Evolutionary conservation across 2,329 filamentous ascomycete genomes (phyloP).

Genomic region (Blastomyces silverae): DNA sequence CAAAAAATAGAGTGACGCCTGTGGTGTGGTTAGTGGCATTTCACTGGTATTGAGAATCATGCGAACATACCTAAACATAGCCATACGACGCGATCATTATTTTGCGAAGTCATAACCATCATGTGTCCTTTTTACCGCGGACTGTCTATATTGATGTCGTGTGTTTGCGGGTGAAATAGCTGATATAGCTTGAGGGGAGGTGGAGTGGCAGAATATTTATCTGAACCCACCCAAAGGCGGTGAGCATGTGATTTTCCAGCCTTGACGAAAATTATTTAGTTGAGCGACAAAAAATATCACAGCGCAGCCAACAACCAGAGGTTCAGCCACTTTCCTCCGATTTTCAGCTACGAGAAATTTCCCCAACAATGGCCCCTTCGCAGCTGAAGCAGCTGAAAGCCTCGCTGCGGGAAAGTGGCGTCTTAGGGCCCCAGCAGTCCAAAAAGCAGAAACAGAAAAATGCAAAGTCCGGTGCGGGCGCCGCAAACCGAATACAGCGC

Average conservation of each 20-base stretch:
- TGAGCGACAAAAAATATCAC: constrained; percentile 24
- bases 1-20: constrained; percentile 45
- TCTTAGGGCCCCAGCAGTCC: constrained; percentile 84
- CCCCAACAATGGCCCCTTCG: constrained; percentile 71
- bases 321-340: constrained; percentile 14
- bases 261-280: constrained; percentile 22
- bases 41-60: background rate
- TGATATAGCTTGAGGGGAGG: constrained; percentile 17
- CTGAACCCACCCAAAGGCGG: constrained; percentile 26
- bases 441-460: constrained; percentile 85
- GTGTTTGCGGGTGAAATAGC: background rate
- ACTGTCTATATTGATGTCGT: background rate
- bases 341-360: background rate
- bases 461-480: constrained; percentile 58
- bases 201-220: constrained; percentile 25
- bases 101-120: constrained; percentile 32
- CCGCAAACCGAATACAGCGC: constrained; percentile 69
- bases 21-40: constrained; percentile 14
- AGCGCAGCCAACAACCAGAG: constrained; percentile 18
- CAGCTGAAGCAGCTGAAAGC: constrained; percentile 94
- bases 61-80: constrained; percentile 32
- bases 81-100: constrained; percentile 36
- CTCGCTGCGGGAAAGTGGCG: constrained; percentile 79
- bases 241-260: constrained; percentile 30
- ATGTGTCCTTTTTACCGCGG: background rate